A percentile compares a stretch with the other conserved stretches of the same genome.
phyloP scores from a whole-genome alignment of 2,329 filamentous ascomycete species.

The Emergomyces orientalis region DNA sequence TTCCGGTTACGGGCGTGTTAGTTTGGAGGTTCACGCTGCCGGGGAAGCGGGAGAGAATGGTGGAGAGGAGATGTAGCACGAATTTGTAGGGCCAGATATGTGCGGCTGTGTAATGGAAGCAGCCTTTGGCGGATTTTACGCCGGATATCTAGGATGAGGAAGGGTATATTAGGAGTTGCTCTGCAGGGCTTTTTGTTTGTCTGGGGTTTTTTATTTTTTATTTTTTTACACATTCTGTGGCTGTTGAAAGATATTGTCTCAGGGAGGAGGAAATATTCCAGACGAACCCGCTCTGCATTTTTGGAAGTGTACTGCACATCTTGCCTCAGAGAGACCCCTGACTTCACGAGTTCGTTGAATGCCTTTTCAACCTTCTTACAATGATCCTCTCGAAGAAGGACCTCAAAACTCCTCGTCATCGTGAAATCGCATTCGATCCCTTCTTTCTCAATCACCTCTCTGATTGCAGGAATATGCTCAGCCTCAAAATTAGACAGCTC shows the following conservation, averaged over 20 bases:
- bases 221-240: background rate
- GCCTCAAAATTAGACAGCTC: conserved; percentile 35
- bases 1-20: conserved; percentile 37
- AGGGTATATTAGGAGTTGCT: background rate
- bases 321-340: conserved; percentile 21
- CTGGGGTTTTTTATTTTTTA: background rate
- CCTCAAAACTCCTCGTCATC: conserved; percentile 33
- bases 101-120: conserved; percentile 26
- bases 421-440: conserved; percentile 37
- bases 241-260: background rate
- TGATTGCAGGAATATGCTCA: conserved; percentile 32
- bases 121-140: conserved; percentile 30
- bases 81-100: conserved; percentile 63
- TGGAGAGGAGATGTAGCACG: conserved; percentile 60
- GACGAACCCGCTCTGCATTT: conserved; percentile 18
- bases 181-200: too few relatives aligned
- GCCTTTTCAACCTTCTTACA: conserved; percentile 24
- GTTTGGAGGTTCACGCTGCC: conserved; percentile 46
- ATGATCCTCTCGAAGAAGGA: conserved; percentile 23
- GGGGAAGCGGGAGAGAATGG: conserved; percentile 35
- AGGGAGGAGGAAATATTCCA: background rate
- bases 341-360: conserved; percentile 22
- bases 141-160: conserved; percentile 23
- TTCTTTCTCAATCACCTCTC: conserved; percentile 32
- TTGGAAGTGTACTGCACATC: conserved; percentile 22